Evolutionary conservation across 2,329 filamentous ascomycete genomes (phyloP).

Genomic region (Penicillium sp.): DNA sequence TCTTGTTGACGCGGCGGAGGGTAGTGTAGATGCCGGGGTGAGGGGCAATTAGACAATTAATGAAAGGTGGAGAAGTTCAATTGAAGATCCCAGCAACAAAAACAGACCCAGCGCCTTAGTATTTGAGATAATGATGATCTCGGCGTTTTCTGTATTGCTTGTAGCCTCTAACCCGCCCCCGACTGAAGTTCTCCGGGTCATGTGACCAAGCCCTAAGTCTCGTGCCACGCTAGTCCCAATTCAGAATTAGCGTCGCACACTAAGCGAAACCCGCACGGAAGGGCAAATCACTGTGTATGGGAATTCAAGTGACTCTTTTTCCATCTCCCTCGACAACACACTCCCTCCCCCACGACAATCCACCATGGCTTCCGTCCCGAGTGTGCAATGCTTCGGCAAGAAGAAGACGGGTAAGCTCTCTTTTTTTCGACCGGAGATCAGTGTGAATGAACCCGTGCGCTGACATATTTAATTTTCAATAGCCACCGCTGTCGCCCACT

Average conservation of each 20-base stretch:
- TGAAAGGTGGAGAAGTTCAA: neutral
- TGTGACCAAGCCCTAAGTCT: slow-evolving; percentile 34
- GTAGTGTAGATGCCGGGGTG: neutral
- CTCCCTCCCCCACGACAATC: slow-evolving; percentile 40
- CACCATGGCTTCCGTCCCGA: slow-evolving; percentile 75
- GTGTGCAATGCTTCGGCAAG: slow-evolving; percentile 99
- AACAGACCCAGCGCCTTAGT: neutral
- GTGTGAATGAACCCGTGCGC: slow-evolving; percentile 19
- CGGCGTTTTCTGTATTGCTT: slow-evolving; percentile 2
- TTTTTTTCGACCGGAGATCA: slow-evolving; percentile 7
- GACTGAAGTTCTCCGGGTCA: slow-evolving; percentile 20
- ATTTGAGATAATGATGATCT: slow-evolving; percentile 9
- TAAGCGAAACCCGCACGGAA: slow-evolving; percentile 47
- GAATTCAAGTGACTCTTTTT: slow-evolving; percentile 27
- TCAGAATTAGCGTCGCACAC: slow-evolving; percentile 29
- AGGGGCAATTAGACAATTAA: neutral
- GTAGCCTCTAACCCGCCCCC: slow-evolving; percentile 4
- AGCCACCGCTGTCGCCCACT: slow-evolving; percentile 87
- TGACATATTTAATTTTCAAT: slow-evolving; percentile 34
- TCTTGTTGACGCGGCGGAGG: slow-evolving; percentile 22
- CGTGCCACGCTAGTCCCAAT: slow-evolving; percentile 21
- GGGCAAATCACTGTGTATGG: slow-evolving; percentile 30
- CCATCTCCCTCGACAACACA: slow-evolving; percentile 41
- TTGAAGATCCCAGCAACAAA: neutral
- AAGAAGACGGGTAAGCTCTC: slow-evolving; percentile 67